Percentiles rank a stretch among this genome's conserved stretches.
phyloP scores from a whole-genome alignment of 352 stramenopile genomes.

The Blastocystis sp. region DNA sequence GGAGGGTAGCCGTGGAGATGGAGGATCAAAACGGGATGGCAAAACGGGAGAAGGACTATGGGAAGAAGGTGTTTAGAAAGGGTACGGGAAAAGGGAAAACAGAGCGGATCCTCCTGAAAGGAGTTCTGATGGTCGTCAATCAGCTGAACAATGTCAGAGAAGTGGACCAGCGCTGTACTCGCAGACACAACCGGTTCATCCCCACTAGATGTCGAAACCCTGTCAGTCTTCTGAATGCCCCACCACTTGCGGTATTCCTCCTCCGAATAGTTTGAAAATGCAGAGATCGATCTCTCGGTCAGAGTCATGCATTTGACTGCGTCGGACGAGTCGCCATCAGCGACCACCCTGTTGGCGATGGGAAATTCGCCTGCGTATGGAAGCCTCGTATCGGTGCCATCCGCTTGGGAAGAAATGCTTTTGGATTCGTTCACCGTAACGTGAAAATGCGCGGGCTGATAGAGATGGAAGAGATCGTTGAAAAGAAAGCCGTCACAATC shows the following conservation, averaged over 20 bases:
- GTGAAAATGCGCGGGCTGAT: neutral
- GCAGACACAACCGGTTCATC: neutral
- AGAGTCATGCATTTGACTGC: neutral
- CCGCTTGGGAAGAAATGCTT: neutral
- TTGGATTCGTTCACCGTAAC: neutral
- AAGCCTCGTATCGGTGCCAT: neutral
- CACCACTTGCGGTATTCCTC: neutral
- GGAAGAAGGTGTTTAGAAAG: neutral
- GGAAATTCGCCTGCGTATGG: neutral
- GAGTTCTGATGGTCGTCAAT: neutral
- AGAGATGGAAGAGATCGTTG: neutral
- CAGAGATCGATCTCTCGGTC: neutral
- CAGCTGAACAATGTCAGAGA: neutral
- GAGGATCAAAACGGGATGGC: neutral
- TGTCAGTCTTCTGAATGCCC: neutral
- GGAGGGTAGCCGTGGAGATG: neutral
- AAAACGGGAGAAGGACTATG: neutral
- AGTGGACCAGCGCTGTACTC: neutral
- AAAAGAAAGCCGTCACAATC: neutral
- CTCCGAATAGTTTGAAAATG: neutral
- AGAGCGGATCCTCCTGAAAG: neutral
- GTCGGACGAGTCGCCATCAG: neutral
- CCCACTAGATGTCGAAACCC: neutral
- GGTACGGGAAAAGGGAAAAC: neutral
- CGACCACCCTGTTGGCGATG: neutral